phyloP scores from a whole-genome alignment of 345 rosid species.

The Bruguiera gymnorhiza region DNA sequence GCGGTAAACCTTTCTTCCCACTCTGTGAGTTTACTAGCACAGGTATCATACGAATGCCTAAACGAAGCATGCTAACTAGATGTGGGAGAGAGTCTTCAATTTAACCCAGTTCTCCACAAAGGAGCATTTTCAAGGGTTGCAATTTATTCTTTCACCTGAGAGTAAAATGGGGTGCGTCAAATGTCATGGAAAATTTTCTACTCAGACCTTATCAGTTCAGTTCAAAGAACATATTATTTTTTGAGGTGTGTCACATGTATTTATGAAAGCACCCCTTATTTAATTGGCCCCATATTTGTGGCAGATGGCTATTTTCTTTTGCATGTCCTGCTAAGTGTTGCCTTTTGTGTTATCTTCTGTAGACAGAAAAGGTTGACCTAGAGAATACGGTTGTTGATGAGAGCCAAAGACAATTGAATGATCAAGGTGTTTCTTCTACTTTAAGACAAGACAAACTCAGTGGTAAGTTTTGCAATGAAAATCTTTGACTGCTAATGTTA shows the following conservation, averaged over 20 bases:
- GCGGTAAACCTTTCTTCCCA: too few species aligned
- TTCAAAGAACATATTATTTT: not conserved
- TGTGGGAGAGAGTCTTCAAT: too few species aligned
- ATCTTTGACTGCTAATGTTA: not conserved
- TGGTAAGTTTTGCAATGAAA: constrained; percentile 50
- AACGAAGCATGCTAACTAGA: too few species aligned
- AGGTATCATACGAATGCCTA: too few species aligned
- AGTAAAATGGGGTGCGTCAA: not conserved
- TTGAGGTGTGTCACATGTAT: too few species aligned
- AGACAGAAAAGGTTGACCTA: constrained; percentile 99
- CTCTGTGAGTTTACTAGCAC: too few species aligned
- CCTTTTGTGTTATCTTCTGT: constrained; percentile 29
- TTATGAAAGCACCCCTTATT: too few species aligned
- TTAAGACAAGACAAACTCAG: constrained; percentile 68
- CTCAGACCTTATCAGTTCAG: not conserved
- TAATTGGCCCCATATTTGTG: not conserved
- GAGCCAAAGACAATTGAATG: constrained; percentile 73
- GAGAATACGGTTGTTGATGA: constrained; percentile 96
- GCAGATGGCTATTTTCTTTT: constrained; percentile 1
- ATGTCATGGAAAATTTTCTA: not conserved
- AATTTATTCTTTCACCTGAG: not conserved
- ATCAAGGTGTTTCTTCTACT: constrained; percentile 42
- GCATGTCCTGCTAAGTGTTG: constrained; percentile 22
- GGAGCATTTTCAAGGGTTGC: not conserved
- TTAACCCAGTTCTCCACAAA: not conserved